These are phyloP conservation scores for Emmonsiellopsis sp. DNA, from an alignment of 2,329 filamentous ascomycete genomes.

Conservation along the genomic window DNA sequence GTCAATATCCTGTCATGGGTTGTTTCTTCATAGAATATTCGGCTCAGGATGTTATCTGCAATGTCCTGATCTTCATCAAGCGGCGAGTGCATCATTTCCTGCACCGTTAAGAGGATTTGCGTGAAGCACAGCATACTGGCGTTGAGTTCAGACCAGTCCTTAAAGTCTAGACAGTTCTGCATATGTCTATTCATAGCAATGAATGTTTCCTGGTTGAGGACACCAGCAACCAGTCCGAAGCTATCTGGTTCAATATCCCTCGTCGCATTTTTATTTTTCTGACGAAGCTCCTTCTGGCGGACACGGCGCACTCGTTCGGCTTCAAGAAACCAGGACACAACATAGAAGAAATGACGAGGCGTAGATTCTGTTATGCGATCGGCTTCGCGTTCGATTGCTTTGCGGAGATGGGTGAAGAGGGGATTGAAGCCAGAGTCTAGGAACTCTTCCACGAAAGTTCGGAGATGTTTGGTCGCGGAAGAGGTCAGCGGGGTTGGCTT, in stretches of 20 bases:
- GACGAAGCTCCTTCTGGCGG: slow-evolving; percentile 44
- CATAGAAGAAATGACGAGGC: slow-evolving; percentile 78
- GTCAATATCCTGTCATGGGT: slow-evolving; percentile 81
- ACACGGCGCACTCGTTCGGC: slow-evolving; percentile 68
- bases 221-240: slow-evolving; percentile 78
- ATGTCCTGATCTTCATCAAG: slow-evolving; percentile 95
- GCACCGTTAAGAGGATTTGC: slow-evolving; percentile 82
- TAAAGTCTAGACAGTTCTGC: slow-evolving; percentile 67
- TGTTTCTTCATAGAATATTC: slow-evolving; percentile 96
- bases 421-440: slow-evolving; percentile 94
- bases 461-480: slow-evolving; percentile 65
- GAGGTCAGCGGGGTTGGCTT: slow-evolving; percentile 59
- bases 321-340: slow-evolving; percentile 84
- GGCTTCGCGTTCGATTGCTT: slow-evolving; percentile 81
- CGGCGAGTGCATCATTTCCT: slow-evolving; percentile 77
- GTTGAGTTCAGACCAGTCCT: slow-evolving; percentile 78
- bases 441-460: slow-evolving; percentile 82
- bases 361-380: slow-evolving; percentile 71
- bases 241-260: slow-evolving; percentile 58
- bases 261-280: slow-evolving; percentile 36
- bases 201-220: slow-evolving; percentile 91
- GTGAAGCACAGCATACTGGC: slow-evolving; percentile 91
- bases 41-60: slow-evolving; percentile 89
- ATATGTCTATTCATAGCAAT: slow-evolving; percentile 77
- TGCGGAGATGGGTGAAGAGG: slow-evolving; percentile 72